Base-by-base conservation (phyloP, 2,329 filamentous ascomycete species). In the Ophiosphaerella korrae region DNA sequence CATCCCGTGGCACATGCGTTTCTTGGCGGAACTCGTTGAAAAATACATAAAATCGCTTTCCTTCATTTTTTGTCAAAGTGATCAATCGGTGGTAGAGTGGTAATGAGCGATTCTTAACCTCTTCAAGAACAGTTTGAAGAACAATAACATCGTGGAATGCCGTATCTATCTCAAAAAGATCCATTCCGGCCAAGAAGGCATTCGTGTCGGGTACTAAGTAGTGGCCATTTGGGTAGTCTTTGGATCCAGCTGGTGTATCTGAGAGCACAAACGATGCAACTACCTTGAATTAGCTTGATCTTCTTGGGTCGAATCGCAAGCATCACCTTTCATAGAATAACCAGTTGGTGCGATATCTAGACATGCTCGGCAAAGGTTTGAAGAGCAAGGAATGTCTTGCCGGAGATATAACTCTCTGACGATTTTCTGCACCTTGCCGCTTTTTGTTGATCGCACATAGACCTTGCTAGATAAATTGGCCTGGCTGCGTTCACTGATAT, bases 11-110 rank as follows among this genome's bases (percentile, higher is more conserved):
- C 41, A 97, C 84, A 68, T 96, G 89, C 0, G 94, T 99, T 74
- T 99, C 95, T 34, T 92, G 80, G 44, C 93, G 85, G 70, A 99
- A 99, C 66, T 99, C 94, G 73, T 99, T 99, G 84, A 97, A 97
- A 74, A 99, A 99, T 45, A 99, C 90, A 69, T 97, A 97, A 72
- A 96, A 97, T 47, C 93, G 86, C 80, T 99, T 99, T 60, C 96
- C 92, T 65, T 96, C 92, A 68, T 93, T 96, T 75, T 93, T 96
- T 34, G 92, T 96, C 57, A 99, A 80, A 18, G 89, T 87, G 60
- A 97, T 85, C 42, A 99, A 80, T 34, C 94, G 89, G 74, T 97
- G 97, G 78, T 97, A 99, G 33, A 99, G 84, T 36, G 94, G 94
- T 54, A 97, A 76, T 11, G 93, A 97, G 63, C 92, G 86, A 73